Percentiles rank a stretch among this genome's conserved stretches.
Conservation (phyloP, 345 rosid genomes). For the Boechera retrofracta region DNA sequence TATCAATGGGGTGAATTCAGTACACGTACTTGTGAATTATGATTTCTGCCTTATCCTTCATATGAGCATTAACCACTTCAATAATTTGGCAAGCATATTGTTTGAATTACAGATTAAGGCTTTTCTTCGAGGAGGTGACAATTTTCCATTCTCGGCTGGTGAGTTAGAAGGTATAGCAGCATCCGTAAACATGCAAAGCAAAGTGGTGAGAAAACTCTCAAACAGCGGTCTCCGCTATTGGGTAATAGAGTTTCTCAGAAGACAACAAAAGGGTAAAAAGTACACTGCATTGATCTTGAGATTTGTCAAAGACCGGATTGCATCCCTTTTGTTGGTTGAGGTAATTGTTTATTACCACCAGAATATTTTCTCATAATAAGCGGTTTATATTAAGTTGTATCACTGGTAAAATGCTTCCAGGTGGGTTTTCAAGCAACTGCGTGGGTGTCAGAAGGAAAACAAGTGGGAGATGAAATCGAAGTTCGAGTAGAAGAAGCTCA, state of each 20-base stretch:
- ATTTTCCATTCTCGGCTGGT: slow-evolving; percentile 85
- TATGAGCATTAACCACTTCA: not conserved
- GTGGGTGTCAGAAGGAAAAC: slow-evolving; percentile 76
- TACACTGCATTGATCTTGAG: slow-evolving; percentile 74
- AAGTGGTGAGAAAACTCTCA: slow-evolving; percentile 64
- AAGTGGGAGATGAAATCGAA: slow-evolving; percentile 81
- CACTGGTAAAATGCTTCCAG: slow-evolving; percentile 50
- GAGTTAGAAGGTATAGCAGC: slow-evolving; percentile 91
- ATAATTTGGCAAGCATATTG: slow-evolving; percentile 1
- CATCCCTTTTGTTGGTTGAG: slow-evolving; percentile 77
- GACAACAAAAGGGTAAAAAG: slow-evolving; percentile 76
- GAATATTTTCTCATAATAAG: not conserved
- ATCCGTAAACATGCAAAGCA: slow-evolving; percentile 63
- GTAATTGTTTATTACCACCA: slow-evolving; percentile 45
- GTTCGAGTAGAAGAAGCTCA: slow-evolving; percentile 85
- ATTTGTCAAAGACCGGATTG: slow-evolving; percentile 84
- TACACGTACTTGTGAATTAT: not conserved
- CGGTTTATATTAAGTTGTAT: not conserved
- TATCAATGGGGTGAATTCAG: slow-evolving; percentile 1
- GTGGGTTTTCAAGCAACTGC: slow-evolving; percentile 82
- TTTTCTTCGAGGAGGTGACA: slow-evolving; percentile 78
- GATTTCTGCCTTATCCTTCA: not conserved
- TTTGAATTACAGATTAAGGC: slow-evolving; percentile 69
- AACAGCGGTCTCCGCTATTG: slow-evolving; percentile 81
- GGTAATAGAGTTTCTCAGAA: slow-evolving; percentile 78